Evolutionary conservation across 2,329 filamentous ascomycete species (phyloP).

Genomic region (Penicillium paneum): DNA sequence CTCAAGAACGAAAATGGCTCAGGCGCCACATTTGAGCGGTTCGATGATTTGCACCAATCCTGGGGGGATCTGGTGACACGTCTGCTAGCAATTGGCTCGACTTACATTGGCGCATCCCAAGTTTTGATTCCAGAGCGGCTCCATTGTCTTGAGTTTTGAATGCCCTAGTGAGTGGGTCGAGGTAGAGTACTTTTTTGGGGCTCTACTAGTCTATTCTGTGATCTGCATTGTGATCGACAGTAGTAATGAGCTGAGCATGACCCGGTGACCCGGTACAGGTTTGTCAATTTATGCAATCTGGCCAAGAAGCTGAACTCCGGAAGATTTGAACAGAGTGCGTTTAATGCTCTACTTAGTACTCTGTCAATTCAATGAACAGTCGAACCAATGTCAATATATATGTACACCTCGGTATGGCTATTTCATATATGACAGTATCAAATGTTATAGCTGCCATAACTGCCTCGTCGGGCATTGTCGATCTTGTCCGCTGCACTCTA

Average conservation of each 20-base stretch:
- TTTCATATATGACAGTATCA: neutral
- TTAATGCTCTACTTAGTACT: neutral
- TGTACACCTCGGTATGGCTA: neutral
- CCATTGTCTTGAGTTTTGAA: conserved; percentile 70
- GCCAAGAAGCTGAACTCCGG: neutral
- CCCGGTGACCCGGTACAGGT: neutral
- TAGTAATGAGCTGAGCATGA: neutral
- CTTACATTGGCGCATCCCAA: conserved; percentile 69
- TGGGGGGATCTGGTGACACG: conserved; percentile 56
- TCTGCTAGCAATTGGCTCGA: conserved; percentile 59
- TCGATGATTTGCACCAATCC: conserved; percentile 67
- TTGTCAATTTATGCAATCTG: neutral
- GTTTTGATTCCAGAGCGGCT: conserved; percentile 81
- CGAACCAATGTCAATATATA: neutral
- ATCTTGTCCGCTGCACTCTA: conserved; percentile 38
- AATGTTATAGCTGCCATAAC: neutral
- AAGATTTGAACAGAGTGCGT: neutral
- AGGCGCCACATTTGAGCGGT: conserved; percentile 75
- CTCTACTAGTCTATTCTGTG: neutral
- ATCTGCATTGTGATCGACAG: conserved; percentile 10
- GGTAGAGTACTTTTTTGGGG: conserved; percentile 3
- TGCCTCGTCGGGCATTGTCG: conserved; percentile 24
- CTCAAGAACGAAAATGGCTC: conserved; percentile 66
- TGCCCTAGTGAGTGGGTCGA: conserved; percentile 35
- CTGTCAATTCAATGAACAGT: no score